phyloP scores from a whole-genome alignment of 139 green algal species.

The Deuterostichococcus epilithicus region DNA sequence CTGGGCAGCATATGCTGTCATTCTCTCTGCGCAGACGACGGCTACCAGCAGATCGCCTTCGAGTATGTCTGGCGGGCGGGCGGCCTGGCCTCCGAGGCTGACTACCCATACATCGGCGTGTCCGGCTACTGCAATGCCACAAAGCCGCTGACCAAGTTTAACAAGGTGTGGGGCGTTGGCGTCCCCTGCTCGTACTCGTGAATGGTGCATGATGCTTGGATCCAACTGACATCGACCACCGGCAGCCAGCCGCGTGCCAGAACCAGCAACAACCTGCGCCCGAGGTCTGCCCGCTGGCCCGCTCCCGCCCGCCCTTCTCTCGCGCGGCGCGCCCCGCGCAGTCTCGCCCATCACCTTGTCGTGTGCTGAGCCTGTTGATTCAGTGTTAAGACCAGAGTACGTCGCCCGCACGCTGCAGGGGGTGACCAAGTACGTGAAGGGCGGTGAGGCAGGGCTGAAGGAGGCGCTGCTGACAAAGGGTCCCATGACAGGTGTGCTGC shows the following conservation, averaged over 20 bases:
- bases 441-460: slow-evolving; percentile 37
- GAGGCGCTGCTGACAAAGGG: slow-evolving; percentile 42
- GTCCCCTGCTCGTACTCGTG: no score
- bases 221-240: background rate
- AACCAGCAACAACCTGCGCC: no score
- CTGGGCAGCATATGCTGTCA: background rate
- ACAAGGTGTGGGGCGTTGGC: background rate
- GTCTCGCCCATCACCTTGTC: background rate
- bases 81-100: slow-evolving; percentile 23
- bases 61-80: slow-evolving; percentile 32
- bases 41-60: slow-evolving; percentile 32
- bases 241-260: background rate
- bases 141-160: background rate
- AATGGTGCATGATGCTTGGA: background rate
- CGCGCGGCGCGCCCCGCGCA: no score
- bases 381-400: background rate
- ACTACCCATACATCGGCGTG: slow-evolving; percentile 52
- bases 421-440: slow-evolving; percentile 23
- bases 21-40: slow-evolving; percentile 2
- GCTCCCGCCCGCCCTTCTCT: background rate
- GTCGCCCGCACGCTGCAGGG: background rate
- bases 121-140: slow-evolving; percentile 39
- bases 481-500: slow-evolving; percentile 17
- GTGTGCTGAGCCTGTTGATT: background rate
- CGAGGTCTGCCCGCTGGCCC: background rate